Base-by-base conservation (phyloP, 1,284 basidiomycete genomes). In the Ustilago hordei region DNA sequence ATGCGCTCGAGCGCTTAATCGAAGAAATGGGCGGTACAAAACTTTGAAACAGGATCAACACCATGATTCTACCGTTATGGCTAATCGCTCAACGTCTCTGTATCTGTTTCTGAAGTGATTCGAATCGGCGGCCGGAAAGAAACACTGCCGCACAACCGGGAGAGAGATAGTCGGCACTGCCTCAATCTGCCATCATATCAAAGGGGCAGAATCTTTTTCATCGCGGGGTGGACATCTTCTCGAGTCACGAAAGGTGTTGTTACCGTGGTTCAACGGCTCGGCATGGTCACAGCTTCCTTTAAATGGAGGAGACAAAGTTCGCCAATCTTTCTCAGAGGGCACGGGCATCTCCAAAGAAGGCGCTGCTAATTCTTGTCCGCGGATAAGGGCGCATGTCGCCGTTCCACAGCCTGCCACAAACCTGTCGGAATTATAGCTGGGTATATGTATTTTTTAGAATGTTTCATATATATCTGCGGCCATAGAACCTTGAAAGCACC, bases 401-500 rank as follows among this genome's bases (percentile, higher is more conserved):
- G 23, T 28, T 28, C 23, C 23, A 28, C 3, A 3, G 23, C 23
- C 23, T 15, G 13, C 15, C 39, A 3, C 23, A 28, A 28, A 28
- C 23, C 23, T 28, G 23, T 28, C 23, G 0, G 23, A 3, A 28
- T 3, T 28, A 28, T 28, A 28, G 23, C 23, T 28, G 23, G 23
- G 36, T 36, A 38, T 4, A 38, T 38, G 36, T 38, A 38, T 13
- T 38, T 38, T 7, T 7, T 28, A 28, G 23, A 3, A 28, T 28
- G 23, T 28, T 28, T 28, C 3, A 28, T 3, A 2, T 0, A 50
- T 69, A 91, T 91, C 90, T 90, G 91, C 89, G 90, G 90, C 90
- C 90, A 91, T 90, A 91, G 90, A 90, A 91, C 90, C 89, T 88
- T 89, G 90, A 91, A 91, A 91, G 89, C 90, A 91, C 90, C 89